Conservation (phyloP, 345 rosid genomes). For the Eucalyptus sp. region DNA sequence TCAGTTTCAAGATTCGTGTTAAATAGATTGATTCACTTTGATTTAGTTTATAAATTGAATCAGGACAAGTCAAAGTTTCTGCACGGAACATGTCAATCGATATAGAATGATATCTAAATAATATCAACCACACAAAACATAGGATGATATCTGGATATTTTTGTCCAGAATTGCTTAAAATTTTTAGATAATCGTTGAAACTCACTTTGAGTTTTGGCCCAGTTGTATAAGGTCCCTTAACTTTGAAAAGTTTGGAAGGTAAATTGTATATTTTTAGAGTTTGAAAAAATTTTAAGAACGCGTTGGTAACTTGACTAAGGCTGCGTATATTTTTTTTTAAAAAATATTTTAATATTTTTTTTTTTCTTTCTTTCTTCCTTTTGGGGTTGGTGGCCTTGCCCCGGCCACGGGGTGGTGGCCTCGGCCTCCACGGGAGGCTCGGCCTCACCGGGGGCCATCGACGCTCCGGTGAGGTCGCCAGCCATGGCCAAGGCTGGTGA, state of each 20-base stretch:
- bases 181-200: fast-evolving
- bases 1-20: not conserved
- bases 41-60: not conserved
- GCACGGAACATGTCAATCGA: fast-evolving
- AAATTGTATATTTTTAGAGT: fast-evolving
- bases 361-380: no score
- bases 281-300: no score
- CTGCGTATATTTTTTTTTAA: no score
- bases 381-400: no score
- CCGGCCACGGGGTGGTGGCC: no score
- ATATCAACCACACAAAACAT: not conserved
- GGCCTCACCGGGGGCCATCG: no score
- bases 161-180: fast-evolving
- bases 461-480: no score
- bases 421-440: no score
- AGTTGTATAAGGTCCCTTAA: not conserved
- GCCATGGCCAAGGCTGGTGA: no score
- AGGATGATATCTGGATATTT: not conserved
- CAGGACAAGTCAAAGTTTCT: fast-evolving
- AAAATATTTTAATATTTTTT: no score
- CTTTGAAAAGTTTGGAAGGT: not conserved
- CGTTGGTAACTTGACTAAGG: no score
- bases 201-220: not conserved
- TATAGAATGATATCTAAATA: not conserved
- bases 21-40: not conserved